Base-by-base conservation (phyloP, 2,329 filamentous ascomycete species). In the Blumeria graminis region DNA sequence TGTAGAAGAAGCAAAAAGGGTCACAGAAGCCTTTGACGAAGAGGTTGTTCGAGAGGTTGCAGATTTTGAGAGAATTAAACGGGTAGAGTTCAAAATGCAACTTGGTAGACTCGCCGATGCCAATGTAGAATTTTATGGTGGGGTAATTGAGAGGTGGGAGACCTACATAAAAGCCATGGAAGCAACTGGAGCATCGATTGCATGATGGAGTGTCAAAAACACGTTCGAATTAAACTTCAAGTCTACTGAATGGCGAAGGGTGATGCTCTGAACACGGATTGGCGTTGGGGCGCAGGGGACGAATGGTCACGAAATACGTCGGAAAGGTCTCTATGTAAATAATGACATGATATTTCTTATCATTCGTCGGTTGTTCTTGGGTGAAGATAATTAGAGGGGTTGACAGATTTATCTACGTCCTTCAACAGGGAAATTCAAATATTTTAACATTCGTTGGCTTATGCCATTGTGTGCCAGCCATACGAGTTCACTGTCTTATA, bases 11-110 rank as follows among this genome's bases (percentile, higher is more conserved):
- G 86, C 92, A 6, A 88, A 88, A 69, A 84, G 82, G 65, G 86
- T 84, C 13, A 87, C 82, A 55, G 88, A 96, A 69, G 82, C 87
- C 66, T 98, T 98, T 65, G 92, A 95, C 68, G 89, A 95, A 66
- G 88, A 95, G 69, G 90, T 95, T 1, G 84, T 96, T 46, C 84
- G 86, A 64, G 92, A 98, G 68, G 86, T 95, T 0, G 77, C 77
- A 18, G 89, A 95, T 66, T 98, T 98, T 70, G 92, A 98, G 71
- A 78, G 89, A 57, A 96, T 96, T 74, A 98, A 98, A 74, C 81
- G 86, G 41, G 74, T 86, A 45, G 90, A 98, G 73, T 93, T 98
- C 69, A 86, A 86, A 68, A 78, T 83, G 61, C 89, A 92, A 62
- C 75, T 98, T 54, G 87, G 86, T 1, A 81, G 79, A 2, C 70